Base-by-base conservation (phyloP, 2,329 filamentous ascomycete species). In the Aspergillus quadricinctus region DNA sequence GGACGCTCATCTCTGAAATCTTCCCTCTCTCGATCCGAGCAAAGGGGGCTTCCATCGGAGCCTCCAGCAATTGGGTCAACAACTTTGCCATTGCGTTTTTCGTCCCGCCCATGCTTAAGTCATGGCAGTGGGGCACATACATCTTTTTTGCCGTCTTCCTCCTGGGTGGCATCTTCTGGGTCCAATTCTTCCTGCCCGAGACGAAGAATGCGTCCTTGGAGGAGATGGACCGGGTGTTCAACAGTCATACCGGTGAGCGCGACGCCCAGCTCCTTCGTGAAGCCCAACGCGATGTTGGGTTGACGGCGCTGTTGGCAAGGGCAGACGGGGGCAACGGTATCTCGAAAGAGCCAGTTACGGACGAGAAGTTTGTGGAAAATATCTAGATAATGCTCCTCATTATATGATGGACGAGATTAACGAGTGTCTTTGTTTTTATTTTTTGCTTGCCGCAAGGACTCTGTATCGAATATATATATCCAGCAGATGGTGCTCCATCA, bases 151-250 rank as follows among this genome's bases (percentile, higher is more conserved):
- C 64, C 2, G 65, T n/a, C 4, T 67, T 67, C 55, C 59, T 68
- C 3, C 54, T 57, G 0, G 59, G 59, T 1, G 66, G 64, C 6
- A 66, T 68, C 3, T 53, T 57, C 25, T 69, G 67, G 66, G 65
- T 69, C 3, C 68, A 57, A 49, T 64, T 67, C 54, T 68, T 63
- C 61, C 76, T 87, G 66, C 85, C 81, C 1, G 77, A 77, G 5
- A 82, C 83, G 60, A 84, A 87, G 75, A 80, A 81, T 74, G 76
- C 75, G 60, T 75, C 79, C 54, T 78, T 86, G 27, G 77, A 81
- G 61, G 81, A 85, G 67, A 75, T 76, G 64, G 81, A 84, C 62
- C 72, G 57, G 4, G 70, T 75, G 25, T 68, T 75, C 21, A 58
- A 61, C 1, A 64, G 61, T 11, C 63, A 69, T 8, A 66, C 67